Evolutionary conservation across 2,329 filamentous ascomycete species (phyloP), one percentile per base, ranked within the genome.

Genomic region (Hypomyces perniciosus): DNA sequence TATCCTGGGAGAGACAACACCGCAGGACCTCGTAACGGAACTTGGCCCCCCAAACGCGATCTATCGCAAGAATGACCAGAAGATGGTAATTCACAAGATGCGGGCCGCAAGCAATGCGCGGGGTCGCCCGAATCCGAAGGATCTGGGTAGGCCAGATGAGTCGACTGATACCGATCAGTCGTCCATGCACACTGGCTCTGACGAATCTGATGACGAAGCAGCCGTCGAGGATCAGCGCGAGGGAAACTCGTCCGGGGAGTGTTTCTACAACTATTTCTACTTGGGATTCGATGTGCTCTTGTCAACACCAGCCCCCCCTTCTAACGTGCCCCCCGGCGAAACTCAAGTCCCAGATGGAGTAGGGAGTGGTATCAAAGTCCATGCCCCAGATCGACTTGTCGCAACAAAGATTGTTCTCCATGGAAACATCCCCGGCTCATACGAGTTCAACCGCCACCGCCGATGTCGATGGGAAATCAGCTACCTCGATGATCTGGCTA

Each of bases 221-320:
- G 78, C 72, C 3, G 65, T 81, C 12, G 78, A 81, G 40, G 83
- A 83, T 30, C 78, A 80, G 30, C 64, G 72, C 4, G 71, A 73
- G 1, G 72, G 74, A 56, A 72, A 76, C 65, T 58, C 83, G 4
- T 80, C 83, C 1, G 79, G 83, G 4, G 89, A 95, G 64, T 90
- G 85, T 57, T 99, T 97, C 66, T 96, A 93, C 70, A 97, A 97
- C 66, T 99, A 99, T 67, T 99, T 96, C 65, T 86, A 92, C 57
- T 85, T 96, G 55, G 93, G 93, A 2, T 95, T 99, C 63, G 93
- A 99, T 67, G 80, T 96, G 8, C 77, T 97, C 5, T 80, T 99
- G n/a, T 95, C 92, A 1, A 83, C 84, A 30, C 86, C 88, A 1
- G 82, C 81, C 0, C 65, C 77, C 5, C 75, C 85, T 4, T 88